These are phyloP conservation scores for Alternaria sp. DNA, from an alignment of 2,329 filamentous ascomycete species.

Conservation along the genomic window DNA sequence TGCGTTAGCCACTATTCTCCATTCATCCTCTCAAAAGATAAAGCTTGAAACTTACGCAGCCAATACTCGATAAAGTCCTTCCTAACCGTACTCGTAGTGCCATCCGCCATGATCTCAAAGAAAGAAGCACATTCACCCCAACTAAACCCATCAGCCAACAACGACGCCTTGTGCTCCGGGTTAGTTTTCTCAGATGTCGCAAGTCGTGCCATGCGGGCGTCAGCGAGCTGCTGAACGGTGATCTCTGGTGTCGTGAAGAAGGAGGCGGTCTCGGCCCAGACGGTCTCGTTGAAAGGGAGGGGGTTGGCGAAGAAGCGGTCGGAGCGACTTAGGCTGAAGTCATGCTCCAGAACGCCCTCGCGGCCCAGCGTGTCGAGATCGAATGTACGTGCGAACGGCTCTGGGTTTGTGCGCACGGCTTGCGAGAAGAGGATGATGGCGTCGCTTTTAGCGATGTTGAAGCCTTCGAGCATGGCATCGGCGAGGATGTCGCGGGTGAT, in stretches of 20 bases:
- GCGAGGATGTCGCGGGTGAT: conserved; percentile 11
- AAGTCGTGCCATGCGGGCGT: conserved; percentile 1
- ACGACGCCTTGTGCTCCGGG: conserved; percentile 7
- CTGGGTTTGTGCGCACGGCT: conserved; percentile 8
- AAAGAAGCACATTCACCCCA: conserved; percentile 13
- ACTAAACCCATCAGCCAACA: conserved; percentile 7
- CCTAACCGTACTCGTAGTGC: conserved; percentile 6
- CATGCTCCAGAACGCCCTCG: conserved; percentile 9
- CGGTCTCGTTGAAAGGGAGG: conserved; percentile 12
- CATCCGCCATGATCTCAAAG: conserved; percentile 15
- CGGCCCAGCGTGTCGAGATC: conserved; percentile 9
- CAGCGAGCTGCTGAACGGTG: conserved; percentile 2
- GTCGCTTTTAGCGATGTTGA: conserved; percentile 12
- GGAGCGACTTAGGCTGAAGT: conserved; percentile 10
- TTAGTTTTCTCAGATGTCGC: conserved; percentile 7
- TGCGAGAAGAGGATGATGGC: conserved; percentile 11
- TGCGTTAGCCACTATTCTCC: neutral
- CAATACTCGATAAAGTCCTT: conserved; percentile 15
- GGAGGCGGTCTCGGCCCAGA: conserved; percentile 8
- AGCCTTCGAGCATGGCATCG: conserved; percentile 8
- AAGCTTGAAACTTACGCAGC: conserved; percentile 4
- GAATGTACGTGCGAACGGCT: conserved; percentile 4
- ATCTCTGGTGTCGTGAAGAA: conserved; percentile 7
- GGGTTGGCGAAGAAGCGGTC: conserved; percentile 11
- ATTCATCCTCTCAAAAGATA: neutral